A percentile compares a stretch with the other conserved stretches of the same genome.
These are phyloP conservation scores for Trichoderma brevicompactum DNA, from an alignment of 2,329 filamentous ascomycete species.

Conservation along the genomic window DNA sequence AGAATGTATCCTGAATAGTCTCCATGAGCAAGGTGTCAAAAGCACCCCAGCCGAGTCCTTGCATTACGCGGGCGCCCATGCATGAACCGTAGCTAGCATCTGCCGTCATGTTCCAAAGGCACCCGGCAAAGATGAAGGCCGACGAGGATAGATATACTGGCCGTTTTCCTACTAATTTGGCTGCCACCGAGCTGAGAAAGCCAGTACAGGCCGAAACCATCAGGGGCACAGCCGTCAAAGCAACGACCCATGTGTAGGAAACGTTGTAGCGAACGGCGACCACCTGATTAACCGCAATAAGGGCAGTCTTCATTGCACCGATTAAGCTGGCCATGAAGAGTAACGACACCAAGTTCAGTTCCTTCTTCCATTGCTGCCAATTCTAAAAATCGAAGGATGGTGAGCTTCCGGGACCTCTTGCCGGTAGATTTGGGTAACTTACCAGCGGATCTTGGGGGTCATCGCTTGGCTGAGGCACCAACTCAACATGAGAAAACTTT, in stretches of 20 bases:
- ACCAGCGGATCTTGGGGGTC: conserved; percentile 60
- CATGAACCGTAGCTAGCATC: conserved; percentile 49
- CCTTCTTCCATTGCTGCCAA: conserved; percentile 60
- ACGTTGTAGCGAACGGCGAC: conserved; percentile 50
- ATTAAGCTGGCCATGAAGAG: conserved; percentile 53
- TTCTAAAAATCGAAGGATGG: conserved; percentile 46
- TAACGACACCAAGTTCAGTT: conserved; percentile 52
- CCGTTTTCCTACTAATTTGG: conserved; percentile 57
- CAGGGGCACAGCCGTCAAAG: conserved; percentile 58
- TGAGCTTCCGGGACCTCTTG: background rate
- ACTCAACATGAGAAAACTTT: conserved; percentile 49
- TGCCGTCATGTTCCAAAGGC: conserved; percentile 55
- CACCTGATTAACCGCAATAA: conserved; percentile 53
- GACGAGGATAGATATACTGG: conserved; percentile 56
- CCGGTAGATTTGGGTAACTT: conserved; percentile 34
- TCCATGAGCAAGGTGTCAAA: conserved; percentile 59
- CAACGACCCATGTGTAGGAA: conserved; percentile 53
- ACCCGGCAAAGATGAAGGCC: conserved; percentile 52
- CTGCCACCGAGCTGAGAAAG: conserved; percentile 47
- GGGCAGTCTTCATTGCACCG: conserved; percentile 59
- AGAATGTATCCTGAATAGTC: conserved; percentile 62
- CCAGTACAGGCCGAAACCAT: conserved; percentile 55
- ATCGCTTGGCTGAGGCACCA: conserved; percentile 61
- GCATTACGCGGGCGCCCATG: conserved; percentile 58
- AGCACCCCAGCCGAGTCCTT: conserved; percentile 63